Conservation (phyloP, 192 early-diverging fungal genomes). For the Neocallimastix lanati region DNA sequence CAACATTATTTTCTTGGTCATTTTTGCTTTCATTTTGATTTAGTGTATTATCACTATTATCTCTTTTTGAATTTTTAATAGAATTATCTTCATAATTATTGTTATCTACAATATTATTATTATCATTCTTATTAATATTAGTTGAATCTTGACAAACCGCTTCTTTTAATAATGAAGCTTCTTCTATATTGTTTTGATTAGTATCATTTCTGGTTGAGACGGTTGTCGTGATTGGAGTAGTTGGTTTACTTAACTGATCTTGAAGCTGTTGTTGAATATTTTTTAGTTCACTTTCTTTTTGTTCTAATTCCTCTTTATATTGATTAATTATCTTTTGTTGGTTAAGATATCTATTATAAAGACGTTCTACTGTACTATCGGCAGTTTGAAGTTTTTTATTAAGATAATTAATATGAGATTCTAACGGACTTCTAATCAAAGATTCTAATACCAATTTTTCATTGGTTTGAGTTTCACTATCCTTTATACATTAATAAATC, state of each 20-base stretch:
- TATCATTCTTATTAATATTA: background rate
- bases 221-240: no score
- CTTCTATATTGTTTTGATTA: background rate
- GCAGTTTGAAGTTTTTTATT: background rate
- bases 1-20: no score
- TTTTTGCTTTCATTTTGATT: no score
- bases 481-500: background rate
- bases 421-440: background rate
- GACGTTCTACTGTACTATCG: background rate
- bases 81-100: background rate
- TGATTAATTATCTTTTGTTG: background rate
- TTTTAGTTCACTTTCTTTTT: background rate
- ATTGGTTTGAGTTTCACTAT: background rate
- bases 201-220: background rate
- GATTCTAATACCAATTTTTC: background rate
- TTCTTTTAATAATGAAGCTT: background rate
- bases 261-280: background rate
- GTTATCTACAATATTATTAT: background rate
- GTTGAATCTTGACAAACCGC: background rate
- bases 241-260: no score
- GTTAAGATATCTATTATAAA: background rate
- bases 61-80: background rate
- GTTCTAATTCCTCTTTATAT: background rate
- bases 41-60: background rate
- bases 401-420: background rate